These are phyloP conservation scores for Crithidia fasciculata DNA, from an alignment of 208 protist genomes.

Conservation along the genomic window DNA sequence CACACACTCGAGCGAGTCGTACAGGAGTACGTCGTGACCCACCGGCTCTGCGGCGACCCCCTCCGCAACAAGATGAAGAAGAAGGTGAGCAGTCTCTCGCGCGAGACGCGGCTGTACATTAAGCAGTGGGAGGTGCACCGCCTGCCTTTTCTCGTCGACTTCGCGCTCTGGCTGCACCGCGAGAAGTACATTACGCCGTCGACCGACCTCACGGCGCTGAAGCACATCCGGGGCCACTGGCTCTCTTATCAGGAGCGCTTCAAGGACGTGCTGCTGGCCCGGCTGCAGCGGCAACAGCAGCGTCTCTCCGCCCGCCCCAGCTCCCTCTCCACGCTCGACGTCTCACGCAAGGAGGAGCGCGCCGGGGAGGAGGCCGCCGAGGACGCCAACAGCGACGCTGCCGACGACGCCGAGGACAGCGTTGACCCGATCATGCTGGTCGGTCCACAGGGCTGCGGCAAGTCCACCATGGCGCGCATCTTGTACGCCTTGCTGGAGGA, in stretches of 20 bases:
- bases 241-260: slow-evolving; percentile 62
- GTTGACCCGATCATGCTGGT: slow-evolving; percentile 67
- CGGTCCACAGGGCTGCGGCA: slow-evolving; percentile 85
- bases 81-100: slow-evolving; percentile 57
- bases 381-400: slow-evolving; percentile 9
- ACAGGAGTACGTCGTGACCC: slow-evolving; percentile 78
- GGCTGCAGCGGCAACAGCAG: slow-evolving; percentile 24
- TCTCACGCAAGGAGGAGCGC: slow-evolving; percentile 18
- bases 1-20: slow-evolving; percentile 68
- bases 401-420: not conserved
- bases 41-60: slow-evolving; percentile 50
- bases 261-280: slow-evolving; percentile 7
- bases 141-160: slow-evolving; percentile 52
- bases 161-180: slow-evolving; percentile 72
- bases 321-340: slow-evolving; percentile 17
- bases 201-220: slow-evolving; percentile 45
- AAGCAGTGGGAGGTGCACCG: slow-evolving; percentile 66
- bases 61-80: slow-evolving; percentile 58
- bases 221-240: slow-evolving; percentile 62
- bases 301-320: slow-evolving; percentile 14
- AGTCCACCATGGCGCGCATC: slow-evolving; percentile 77
- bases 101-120: slow-evolving; percentile 44
- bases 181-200: slow-evolving; percentile 62
- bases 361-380: not conserved
- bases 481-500: slow-evolving; percentile 67